Evolutionary conservation across 805 yeast genomes (phyloP).

Genomic region (Lipomyces lipofer): DNA sequence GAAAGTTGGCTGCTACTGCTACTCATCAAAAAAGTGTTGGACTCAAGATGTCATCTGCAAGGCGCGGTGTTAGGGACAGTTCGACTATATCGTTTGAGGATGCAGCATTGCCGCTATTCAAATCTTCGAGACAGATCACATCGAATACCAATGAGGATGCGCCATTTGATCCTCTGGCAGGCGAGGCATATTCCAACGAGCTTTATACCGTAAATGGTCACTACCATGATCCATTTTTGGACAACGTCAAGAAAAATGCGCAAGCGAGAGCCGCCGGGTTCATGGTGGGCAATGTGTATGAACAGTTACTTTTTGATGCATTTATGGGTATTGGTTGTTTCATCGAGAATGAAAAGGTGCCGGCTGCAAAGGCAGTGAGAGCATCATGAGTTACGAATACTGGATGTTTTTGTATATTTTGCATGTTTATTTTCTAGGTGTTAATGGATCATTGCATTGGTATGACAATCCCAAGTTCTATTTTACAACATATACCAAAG

Average conservation of each 20-base stretch:
- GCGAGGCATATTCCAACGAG: slow-evolving; percentile 66
- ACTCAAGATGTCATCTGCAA: slow-evolving; percentile 62
- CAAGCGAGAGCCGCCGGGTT: slow-evolving; percentile 87
- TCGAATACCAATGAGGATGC: slow-evolving; percentile 40
- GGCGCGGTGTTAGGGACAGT: slow-evolving; percentile 49
- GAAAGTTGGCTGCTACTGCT: slow-evolving; percentile 15
- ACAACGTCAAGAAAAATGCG: slow-evolving; percentile 53
- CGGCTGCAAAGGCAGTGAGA: neutral
- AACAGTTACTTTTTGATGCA: slow-evolving; percentile 80
- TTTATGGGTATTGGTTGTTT: slow-evolving; percentile 86
- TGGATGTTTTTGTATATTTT: neutral
- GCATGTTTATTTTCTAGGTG: neutral
- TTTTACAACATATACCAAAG: too few relatives aligned
- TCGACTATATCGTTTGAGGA: slow-evolving; percentile 35
- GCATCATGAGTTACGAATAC: neutral
- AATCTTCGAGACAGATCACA: slow-evolving; percentile 1
- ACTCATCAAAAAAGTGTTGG: slow-evolving; percentile 46
- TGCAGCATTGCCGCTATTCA: slow-evolving; percentile 20
- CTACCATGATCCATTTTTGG: slow-evolving; percentile 63
- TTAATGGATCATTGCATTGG: neutral
- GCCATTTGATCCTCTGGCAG: slow-evolving; percentile 94
- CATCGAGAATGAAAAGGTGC: slow-evolving; percentile 47
- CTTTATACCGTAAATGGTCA: slow-evolving; percentile 51
- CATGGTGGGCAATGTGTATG: slow-evolving; percentile 65
- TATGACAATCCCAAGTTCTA: too few relatives aligned